phyloP scores from a whole-genome alignment of 2,329 filamentous ascomycete species.

The Epichloe sylvatica region DNA sequence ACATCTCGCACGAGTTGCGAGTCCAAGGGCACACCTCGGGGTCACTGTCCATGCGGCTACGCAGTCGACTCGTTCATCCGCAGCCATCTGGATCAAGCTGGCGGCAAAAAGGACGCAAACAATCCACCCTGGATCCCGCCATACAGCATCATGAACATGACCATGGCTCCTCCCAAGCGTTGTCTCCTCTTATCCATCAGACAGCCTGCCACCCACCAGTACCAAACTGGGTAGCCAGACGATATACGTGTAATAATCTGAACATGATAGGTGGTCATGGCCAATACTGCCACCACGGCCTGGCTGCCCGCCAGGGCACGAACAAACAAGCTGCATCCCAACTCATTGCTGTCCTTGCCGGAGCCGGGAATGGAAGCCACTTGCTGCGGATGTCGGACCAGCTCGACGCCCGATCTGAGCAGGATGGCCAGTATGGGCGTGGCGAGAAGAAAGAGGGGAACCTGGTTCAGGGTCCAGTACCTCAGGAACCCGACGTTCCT shows the following conservation, averaged over 20 bases:
- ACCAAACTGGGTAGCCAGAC: conserved; percentile 82
- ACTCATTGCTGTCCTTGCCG: conserved; percentile 3
- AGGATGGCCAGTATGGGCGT: conserved; percentile 57
- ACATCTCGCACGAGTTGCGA: too few relatives aligned
- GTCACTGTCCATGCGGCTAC: neutral
- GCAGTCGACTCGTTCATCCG: neutral
- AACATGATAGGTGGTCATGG: conserved; percentile 73
- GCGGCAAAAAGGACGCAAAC: conserved; percentile 76
- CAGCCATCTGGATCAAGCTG: conserved; percentile 42
- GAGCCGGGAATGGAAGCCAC: neutral
- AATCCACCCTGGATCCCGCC: conserved; percentile 70
- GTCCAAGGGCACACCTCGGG: too few relatives aligned
- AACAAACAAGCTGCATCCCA: conserved; percentile 19
- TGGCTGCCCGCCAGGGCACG: conserved; percentile 57
- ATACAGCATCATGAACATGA: conserved; percentile 68
- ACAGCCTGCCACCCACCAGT: conserved; percentile 57
- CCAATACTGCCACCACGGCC: conserved; percentile 53
- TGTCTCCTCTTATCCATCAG: conserved; percentile 22
- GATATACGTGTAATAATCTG: conserved; percentile 86
- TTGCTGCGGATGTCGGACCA: conserved; percentile 14
- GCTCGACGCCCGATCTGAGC: conserved; percentile 41
- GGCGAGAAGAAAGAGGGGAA: conserved; percentile 78
- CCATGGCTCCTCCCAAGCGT: conserved; percentile 25
- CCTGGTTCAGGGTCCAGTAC: conserved; percentile 80
- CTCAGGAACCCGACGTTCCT: conserved; percentile 80